These are phyloP conservation scores for Aspergillus sojae DNA, from an alignment of 2,329 filamentous ascomycete species.

Conservation along the genomic window DNA sequence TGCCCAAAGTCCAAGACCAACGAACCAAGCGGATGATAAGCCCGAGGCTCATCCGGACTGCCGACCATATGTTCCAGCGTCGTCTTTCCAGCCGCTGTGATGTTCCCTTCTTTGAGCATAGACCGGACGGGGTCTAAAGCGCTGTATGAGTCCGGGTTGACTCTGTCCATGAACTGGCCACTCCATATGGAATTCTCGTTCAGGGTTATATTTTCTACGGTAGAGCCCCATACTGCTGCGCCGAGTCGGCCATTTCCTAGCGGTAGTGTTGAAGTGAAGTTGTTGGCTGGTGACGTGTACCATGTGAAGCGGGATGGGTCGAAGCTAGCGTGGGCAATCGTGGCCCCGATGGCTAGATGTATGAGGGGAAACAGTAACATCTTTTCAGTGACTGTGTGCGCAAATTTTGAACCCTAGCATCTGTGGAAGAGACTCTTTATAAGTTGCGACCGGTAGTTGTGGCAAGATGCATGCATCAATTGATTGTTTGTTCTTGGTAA, in stretches of 20 bases:
- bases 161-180: constrained; percentile 20
- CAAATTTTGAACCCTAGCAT: rapidly evolving
- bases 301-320: constrained; percentile 6
- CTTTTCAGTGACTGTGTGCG: too few species aligned
- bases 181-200: constrained; percentile 28
- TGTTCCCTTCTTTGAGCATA: constrained; percentile 12
- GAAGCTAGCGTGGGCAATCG: not conserved
- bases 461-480: not conserved
- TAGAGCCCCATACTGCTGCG: constrained; percentile 19
- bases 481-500: not conserved
- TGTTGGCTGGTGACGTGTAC: constrained; percentile 19
- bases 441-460: not conserved
- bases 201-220: constrained; percentile 19
- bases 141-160: constrained; percentile 10
- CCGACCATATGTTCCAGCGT: constrained; percentile 12
- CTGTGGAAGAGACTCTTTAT: not conserved
- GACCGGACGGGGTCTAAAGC: constrained; percentile 1
- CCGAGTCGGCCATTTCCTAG: constrained; percentile 25
- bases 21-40: constrained; percentile 16
- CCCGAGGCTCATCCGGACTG: constrained; percentile 9
- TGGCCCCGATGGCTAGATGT: not conserved
- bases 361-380: not conserved
- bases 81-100: constrained; percentile 9
- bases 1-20: constrained; percentile 15
- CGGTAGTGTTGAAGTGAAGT: constrained; percentile 22